A percentile compares a stretch with the other conserved stretches of the same genome.
Conservation (phyloP, 1,284 basidiomycete genomes). For the Moesziomyces sp. region DNA sequence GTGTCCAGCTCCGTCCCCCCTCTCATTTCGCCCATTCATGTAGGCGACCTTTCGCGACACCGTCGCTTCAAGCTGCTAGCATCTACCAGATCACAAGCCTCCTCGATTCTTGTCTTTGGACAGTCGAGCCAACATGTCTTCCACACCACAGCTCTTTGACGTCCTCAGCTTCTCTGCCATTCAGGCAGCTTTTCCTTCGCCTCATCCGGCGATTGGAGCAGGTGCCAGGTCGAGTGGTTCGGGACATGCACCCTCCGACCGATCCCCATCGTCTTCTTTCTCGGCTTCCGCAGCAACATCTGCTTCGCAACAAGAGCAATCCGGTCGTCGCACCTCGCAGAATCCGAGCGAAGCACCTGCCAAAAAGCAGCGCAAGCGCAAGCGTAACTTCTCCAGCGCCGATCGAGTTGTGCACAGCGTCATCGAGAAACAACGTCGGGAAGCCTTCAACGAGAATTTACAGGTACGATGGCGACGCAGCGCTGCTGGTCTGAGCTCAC, state of each 20-base stretch:
- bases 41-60: too few relatives aligned
- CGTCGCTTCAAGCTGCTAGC: background rate
- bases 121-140: background rate
- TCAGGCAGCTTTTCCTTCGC: background rate
- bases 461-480: too few relatives aligned
- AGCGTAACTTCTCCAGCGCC: constrained; percentile 1
- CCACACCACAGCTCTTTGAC: background rate
- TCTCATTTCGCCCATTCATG: too few relatives aligned
- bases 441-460: background rate
- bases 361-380: background rate
- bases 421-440: constrained; percentile 1
- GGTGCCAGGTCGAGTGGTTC: background rate
- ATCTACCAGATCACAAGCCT: background rate
- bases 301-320: background rate
- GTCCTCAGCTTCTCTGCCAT: constrained; percentile 1
- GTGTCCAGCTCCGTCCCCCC: too few relatives aligned
- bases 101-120: background rate
- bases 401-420: constrained; percentile 2
- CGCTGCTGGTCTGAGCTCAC: too few relatives aligned
- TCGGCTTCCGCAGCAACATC: background rate
- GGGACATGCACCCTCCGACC: background rate
- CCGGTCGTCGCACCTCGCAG: background rate
- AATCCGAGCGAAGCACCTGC: background rate
- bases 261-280: background rate
- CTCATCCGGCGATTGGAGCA: constrained; percentile 1